Evolutionary conservation across 306 rosid species (phyloP).

Genomic region (Quercus parvula): DNA sequence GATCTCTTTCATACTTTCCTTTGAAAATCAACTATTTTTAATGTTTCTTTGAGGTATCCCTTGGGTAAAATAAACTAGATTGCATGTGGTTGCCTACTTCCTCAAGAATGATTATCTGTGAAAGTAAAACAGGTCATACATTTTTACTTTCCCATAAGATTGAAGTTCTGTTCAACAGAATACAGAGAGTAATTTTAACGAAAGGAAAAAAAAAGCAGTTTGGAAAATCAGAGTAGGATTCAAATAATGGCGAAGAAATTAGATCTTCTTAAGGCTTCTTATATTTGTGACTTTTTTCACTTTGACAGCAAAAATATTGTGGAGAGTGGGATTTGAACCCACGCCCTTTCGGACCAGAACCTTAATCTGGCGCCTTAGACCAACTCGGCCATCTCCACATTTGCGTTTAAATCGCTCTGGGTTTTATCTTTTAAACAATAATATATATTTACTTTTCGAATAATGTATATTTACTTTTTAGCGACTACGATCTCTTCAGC

Average conservation of each 20-base stretch:
- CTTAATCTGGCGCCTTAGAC: constrained; percentile 64
- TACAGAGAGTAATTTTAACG: too few relatives aligned
- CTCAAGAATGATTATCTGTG: neutral
- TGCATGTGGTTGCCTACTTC: too few relatives aligned
- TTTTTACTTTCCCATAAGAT: neutral
- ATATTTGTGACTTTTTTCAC: too few relatives aligned
- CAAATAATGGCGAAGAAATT: too few relatives aligned
- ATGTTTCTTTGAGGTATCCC: neutral
- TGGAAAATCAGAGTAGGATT: too few relatives aligned
- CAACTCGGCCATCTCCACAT: constrained; percentile 47
- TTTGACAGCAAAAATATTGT: neutral
- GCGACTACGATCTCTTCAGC: neutral
- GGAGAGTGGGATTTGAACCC: constrained; percentile 67
- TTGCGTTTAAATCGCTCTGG: too few relatives aligned
- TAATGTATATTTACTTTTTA: too few relatives aligned
- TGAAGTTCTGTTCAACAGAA: too few relatives aligned
- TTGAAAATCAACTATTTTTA: neutral
- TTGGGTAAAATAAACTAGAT: neutral
- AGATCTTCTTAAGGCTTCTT: too few relatives aligned
- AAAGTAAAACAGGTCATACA: neutral
- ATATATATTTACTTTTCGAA: too few relatives aligned
- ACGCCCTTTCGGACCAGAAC: constrained; percentile 56
- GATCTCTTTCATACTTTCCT: neutral
- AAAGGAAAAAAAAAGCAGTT: too few relatives aligned
- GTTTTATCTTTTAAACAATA: too few relatives aligned